Evolutionary conservation across 805 yeast species (phyloP), one percentile per base, ranked within the genome.

Genomic region (Ogataea methylovora): DNA sequence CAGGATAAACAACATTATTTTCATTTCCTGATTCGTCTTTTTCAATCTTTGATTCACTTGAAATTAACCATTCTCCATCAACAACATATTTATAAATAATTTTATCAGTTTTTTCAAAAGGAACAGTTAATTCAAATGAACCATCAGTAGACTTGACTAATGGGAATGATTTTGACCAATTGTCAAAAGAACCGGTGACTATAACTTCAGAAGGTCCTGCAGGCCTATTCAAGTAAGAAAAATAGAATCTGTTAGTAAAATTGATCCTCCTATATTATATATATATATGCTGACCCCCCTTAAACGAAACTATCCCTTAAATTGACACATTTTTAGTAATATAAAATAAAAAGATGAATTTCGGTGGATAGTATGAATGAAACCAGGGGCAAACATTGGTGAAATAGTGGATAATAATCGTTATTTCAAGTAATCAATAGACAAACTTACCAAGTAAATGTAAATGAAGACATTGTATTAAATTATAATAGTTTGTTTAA

Each of bases 181-280:
- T 54, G 49, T 73, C 79, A 51, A 73, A 74, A 26, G 71, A 60
- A 32, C 83, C 83, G 23, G 82, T 75, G 41, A 76, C 76, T 39
- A 73, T 58, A 35, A 76, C 79, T 23, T 47, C 40, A 12, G 33
- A 18, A 6, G 67, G 60, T 24, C 61, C 63, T 10, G 58, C 34
- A 11, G 60, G 60, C 61, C 62, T 57, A 27, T 21, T n/a, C n/a
- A n/a, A n/a, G n/a, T n/a, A n/a, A n/a, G n/a, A n/a, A n/a, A n/a
- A n/a, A n/a, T n/a, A n/a, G n/a, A n/a, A n/a, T n/a, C n/a, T n/a
- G n/a, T n/a, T n/a, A n/a, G n/a, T n/a, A n/a, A n/a, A n/a, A n/a
- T n/a, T n/a, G n/a, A n/a, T n/a, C n/a, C n/a, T n/a, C n/a, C n/a
- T n/a, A n/a, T n/a, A n/a, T n/a, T n/a, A n/a, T n/a, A n/a, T n/a